phyloP scores from a whole-genome alignment of 768 basidiomycete genomes.

The Tricholoma hemisulphureum region DNA sequence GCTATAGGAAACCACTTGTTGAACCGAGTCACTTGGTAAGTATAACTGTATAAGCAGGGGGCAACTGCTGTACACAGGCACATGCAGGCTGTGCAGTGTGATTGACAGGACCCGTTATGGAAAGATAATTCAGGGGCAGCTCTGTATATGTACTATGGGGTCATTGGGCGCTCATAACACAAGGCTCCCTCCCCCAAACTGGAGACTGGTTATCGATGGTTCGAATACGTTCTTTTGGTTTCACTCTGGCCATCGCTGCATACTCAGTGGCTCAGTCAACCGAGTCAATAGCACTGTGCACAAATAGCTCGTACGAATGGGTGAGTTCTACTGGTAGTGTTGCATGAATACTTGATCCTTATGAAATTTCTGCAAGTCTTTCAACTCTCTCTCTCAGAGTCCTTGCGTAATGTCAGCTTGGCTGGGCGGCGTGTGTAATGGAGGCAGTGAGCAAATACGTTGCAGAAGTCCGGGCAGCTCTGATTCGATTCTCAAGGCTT shows the following conservation, averaged over 20 bases:
- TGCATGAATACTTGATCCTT: background rate
- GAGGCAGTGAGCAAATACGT: constrained; percentile 27
- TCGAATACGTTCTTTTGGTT: background rate
- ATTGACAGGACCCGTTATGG: background rate
- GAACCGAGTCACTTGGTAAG: too few relatives aligned
- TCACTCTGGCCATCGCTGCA: background rate
- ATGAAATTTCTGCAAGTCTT: constrained; percentile 27
- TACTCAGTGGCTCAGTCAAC: constrained; percentile 13
- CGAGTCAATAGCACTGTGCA: constrained; percentile 18
- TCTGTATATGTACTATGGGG: background rate
- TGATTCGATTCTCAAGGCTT: constrained; percentile 29
- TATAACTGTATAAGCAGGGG: too few relatives aligned
- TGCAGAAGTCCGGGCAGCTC: background rate
- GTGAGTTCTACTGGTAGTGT: background rate
- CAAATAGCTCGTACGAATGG: constrained; percentile 4
- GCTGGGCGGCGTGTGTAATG: constrained; percentile 40
- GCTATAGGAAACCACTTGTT: too few relatives aligned
- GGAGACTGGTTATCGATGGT: background rate
- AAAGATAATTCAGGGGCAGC: background rate
- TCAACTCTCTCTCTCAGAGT: constrained; percentile 37
- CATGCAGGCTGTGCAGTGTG: background rate
- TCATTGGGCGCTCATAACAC: background rate
- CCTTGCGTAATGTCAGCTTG: constrained; percentile 47
- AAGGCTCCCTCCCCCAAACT: background rate
- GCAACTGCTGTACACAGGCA: too few relatives aligned